These are phyloP conservation scores for Globisporangium radiosum DNA, from an alignment of 352 stramenopile genomes.

Conservation along the genomic window DNA sequence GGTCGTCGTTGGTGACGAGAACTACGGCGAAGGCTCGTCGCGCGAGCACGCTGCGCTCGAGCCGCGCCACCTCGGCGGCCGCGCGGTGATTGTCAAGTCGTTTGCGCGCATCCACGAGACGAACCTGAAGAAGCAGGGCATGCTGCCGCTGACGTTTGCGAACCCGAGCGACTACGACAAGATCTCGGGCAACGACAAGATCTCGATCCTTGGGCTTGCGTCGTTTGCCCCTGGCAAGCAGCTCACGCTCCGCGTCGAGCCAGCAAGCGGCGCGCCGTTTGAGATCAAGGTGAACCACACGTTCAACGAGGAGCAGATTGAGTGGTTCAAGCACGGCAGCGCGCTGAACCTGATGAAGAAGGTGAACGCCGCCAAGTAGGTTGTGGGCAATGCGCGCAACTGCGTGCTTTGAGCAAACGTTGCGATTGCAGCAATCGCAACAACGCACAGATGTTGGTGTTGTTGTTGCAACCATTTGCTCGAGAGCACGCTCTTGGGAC, in stretches of 20 bases:
- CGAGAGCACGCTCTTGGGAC: too few relatives aligned
- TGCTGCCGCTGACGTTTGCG: constrained; percentile 90
- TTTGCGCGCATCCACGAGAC: constrained; percentile 95
- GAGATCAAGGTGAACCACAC: constrained; percentile 92
- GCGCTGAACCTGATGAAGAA: constrained; percentile 95
- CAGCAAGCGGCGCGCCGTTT: constrained; percentile 58
- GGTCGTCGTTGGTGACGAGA: constrained; percentile 92
- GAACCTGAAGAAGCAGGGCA: constrained; percentile 95
- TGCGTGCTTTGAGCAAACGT: background rate
- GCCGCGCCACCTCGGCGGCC: constrained; percentile 86
- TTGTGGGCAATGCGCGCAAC: background rate
- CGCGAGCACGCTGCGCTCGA: constrained; percentile 91
- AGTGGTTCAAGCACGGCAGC: constrained; percentile 93
- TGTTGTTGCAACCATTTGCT: too few relatives aligned
- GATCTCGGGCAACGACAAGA: constrained; percentile 89
- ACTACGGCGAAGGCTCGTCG: constrained; percentile 92
- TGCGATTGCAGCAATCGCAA: too few relatives aligned
- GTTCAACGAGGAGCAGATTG: constrained; percentile 93
- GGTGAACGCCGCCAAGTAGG: constrained; percentile 46
- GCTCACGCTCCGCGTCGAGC: constrained; percentile 78
- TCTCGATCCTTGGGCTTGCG: constrained; percentile 85
- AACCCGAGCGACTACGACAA: constrained; percentile 91
- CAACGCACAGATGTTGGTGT: too few relatives aligned
- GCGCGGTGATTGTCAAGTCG: constrained; percentile 90
- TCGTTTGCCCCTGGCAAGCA: constrained; percentile 84